Conservation (phyloP, 1,284 basidiomycete species). For the Moesziomyces globuligerus region DNA sequence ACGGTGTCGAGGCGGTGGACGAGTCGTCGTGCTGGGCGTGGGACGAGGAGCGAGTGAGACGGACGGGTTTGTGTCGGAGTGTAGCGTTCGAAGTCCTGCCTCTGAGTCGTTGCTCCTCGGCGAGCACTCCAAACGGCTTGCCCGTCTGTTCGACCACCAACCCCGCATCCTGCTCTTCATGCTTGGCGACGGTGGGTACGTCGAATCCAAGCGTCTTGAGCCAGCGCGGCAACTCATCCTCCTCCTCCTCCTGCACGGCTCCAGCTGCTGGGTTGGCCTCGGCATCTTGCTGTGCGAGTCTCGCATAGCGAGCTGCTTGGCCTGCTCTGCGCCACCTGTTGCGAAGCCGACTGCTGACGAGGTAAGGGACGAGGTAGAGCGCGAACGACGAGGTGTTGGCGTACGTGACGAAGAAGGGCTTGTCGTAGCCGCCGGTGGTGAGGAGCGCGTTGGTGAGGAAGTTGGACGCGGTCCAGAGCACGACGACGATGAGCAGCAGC, state of each 20-base stretch:
- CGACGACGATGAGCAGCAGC: conserved; percentile 80
- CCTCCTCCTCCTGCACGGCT: conserved; percentile 19
- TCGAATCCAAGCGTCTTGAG: conserved; percentile 56
- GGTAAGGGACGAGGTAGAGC: conserved; percentile 84
- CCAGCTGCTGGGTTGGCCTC: conserved; percentile 6
- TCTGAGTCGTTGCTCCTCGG: conserved; percentile 20
- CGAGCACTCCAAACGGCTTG: conserved; percentile 22
- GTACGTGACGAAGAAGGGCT: conserved; percentile 75
- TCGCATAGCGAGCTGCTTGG: conserved; percentile 3
- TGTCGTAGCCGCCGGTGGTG: conserved; percentile 63
- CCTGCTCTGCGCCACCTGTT: conserved; percentile 25
- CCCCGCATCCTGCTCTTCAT: background rate
- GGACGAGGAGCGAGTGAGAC: conserved; percentile 16
- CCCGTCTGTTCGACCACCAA: conserved; percentile 15
- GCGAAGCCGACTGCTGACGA: conserved; percentile 43
- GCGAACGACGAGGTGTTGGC: conserved; percentile 86
- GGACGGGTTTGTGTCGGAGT: conserved; percentile 32
- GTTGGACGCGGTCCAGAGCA: conserved; percentile 77
- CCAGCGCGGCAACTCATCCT: conserved; percentile 38
- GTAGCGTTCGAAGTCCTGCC: conserved; percentile 8
- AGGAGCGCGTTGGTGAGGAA: conserved; percentile 63
- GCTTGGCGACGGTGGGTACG: conserved; percentile 32
- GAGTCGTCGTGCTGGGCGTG: conserved; percentile 21
- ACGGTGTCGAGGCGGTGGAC: conserved; percentile 29
- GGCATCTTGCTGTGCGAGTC: conserved; percentile 13